These are phyloP conservation scores for Beauveria bassiana DNA, from an alignment of 2,329 filamentous ascomycete genomes.

Conservation along the genomic window DNA sequence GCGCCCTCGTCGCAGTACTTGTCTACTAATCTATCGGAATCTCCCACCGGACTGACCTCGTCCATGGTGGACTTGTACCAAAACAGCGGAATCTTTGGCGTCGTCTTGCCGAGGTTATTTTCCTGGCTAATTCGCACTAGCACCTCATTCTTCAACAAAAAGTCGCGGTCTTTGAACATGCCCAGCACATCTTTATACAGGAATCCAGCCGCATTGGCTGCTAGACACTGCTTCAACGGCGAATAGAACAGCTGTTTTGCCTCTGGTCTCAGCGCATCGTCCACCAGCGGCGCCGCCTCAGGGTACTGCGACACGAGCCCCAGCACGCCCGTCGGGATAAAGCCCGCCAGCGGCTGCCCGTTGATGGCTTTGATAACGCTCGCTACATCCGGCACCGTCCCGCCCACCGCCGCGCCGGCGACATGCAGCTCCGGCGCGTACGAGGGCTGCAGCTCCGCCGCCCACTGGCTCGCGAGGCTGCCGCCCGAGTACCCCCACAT, in stretches of 20 bases:
- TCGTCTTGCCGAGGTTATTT: not conserved
- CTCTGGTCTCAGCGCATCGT: not conserved
- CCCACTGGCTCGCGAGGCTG: slow-evolving; percentile 3
- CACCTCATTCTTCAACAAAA: not conserved
- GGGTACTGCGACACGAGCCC: slow-evolving; percentile 7
- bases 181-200: not conserved
- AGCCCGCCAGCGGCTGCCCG: not conserved
- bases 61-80: slow-evolving; percentile 6
- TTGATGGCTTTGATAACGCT: not conserved
- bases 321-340: slow-evolving; percentile 1
- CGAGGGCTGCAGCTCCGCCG: slow-evolving; percentile 4
- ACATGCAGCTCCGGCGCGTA: slow-evolving; percentile 3
- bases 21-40: not conserved
- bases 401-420: slow-evolving; percentile 1
- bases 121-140: not conserved
- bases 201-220: not conserved
- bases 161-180: slow-evolving; percentile 2
- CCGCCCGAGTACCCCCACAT: slow-evolving; percentile 28
- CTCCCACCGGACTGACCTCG: not conserved
- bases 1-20: slow-evolving; percentile 2
- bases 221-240: slow-evolving; percentile 16
- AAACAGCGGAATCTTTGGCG: slow-evolving; percentile 6
- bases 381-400: not conserved
- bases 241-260: slow-evolving; percentile 20
- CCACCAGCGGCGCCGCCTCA: not conserved